Evolutionary conservation across 164 flowering plant genomes (phyloP).

Genomic region (Vitis rotundifolia): DNA sequence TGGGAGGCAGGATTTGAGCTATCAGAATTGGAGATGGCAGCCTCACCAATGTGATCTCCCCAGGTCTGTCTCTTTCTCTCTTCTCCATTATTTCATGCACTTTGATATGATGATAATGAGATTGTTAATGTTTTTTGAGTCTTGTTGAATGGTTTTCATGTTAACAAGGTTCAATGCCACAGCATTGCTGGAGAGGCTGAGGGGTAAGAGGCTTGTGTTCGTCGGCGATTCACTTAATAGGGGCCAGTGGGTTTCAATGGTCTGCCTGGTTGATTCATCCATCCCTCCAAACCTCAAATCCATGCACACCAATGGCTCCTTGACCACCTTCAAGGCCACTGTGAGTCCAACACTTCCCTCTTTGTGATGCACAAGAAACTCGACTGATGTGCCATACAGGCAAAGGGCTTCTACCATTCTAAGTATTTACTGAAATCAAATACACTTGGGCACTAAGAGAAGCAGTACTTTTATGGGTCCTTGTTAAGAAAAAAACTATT

Average conservation of each 20-base stretch:
- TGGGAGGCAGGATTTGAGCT: slow-evolving; percentile 73
- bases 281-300: slow-evolving; percentile 44
- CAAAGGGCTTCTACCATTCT: too few species aligned
- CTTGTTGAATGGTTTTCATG: slow-evolving; percentile 25
- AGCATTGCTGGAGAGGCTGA: slow-evolving; percentile 67
- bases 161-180: slow-evolving; percentile 83
- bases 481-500: too few species aligned
- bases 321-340: slow-evolving; percentile 56
- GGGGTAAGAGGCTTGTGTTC: slow-evolving; percentile 76
- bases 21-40: slow-evolving; percentile 92
- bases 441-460: too few species aligned
- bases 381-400: too few species aligned
- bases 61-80: slow-evolving; percentile 44
- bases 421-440: too few species aligned
- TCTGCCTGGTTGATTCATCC: slow-evolving; percentile 59
- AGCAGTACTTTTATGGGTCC: too few species aligned
- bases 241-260: slow-evolving; percentile 89
- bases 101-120: not conserved
- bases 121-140: slow-evolving; percentile 20
- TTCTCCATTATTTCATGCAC: not conserved
- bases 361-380: not conserved
- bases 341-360: slow-evolving; percentile 30
- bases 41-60: slow-evolving; percentile 84
- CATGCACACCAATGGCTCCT: slow-evolving; percentile 55
- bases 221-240: slow-evolving; percentile 90